Base-by-base conservation (phyloP, 2,329 filamentous ascomycete species). In the Nemania abortiva region DNA sequence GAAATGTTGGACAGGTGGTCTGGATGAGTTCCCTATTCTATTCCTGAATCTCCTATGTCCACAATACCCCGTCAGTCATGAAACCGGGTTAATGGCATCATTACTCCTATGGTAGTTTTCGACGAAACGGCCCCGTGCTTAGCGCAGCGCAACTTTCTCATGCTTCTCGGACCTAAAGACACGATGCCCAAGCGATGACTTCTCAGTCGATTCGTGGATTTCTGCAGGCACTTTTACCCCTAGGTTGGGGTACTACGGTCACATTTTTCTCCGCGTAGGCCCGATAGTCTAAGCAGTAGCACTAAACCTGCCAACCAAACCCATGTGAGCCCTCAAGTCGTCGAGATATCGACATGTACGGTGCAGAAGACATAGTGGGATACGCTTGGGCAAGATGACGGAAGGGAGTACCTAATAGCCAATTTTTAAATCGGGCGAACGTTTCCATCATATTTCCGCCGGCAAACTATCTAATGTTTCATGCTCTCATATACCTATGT, bases 21-120 rank as follows among this genome's bases (percentile, higher is more conserved):
- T 62, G 52, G 47, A 54, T 37, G 45, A 56, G 45, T 57, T 58
- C 24, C 55, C 45, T 57, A 15, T 27, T 49, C 37, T 61, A 45
- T 60, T 59, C 54, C 34, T 42, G 24, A n/a, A 13, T 10, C 20
- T 7, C 39, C 24, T 24, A 27, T 15, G 39, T 22, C 39, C 13
- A 50, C 27, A 18, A 31, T n/a, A 50, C 11, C 50, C 56, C n/a
- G 5, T 39, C 42, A 18, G 52, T 22, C 20, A 29, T 6, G n/a
- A 34, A 18, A 57, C 45, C 18, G 3, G 22, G 27, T 11, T 29
- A 13, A 47, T 34, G 15, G 3, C 18, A 49, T 37, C 22, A 7
- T 24, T 24, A 27, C 24, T 24, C 27, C 20, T 55, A 15, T 2
- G 49, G 20, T 49, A 18, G 18, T 49, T n/a, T 34, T 6, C 27